These are phyloP conservation scores for Cyberlindnera americana DNA, from an alignment of 805 yeast species.

Conservation along the genomic window DNA sequence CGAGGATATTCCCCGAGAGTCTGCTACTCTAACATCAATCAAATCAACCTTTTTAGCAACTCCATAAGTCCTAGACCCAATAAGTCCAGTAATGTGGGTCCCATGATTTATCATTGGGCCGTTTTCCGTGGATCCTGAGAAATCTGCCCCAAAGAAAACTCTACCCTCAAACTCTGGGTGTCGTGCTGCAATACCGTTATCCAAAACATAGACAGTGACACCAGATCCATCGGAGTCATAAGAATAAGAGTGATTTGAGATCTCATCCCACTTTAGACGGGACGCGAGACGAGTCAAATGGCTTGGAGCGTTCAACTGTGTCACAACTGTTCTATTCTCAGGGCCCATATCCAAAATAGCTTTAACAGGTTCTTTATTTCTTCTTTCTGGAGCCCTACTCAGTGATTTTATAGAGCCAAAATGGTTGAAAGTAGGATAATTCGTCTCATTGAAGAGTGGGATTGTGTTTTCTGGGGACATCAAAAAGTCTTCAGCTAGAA, in stretches of 20 bases:
- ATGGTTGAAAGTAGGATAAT: neutral
- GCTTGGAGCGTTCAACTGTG: constrained; percentile 49
- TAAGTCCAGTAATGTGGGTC: constrained; percentile 87
- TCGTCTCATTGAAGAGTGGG: neutral
- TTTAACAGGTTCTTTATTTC: too few relatives aligned
- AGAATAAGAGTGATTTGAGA: constrained; percentile 30
- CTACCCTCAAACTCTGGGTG: constrained; percentile 65
- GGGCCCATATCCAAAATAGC: neutral
- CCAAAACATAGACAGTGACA: constrained; percentile 73
- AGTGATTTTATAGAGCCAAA: neutral
- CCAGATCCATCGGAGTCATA: constrained; percentile 53
- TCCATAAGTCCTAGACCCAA: constrained; percentile 77
- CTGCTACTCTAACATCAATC: constrained; percentile 67
- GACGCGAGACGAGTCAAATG: constrained; percentile 63
- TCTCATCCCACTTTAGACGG: constrained; percentile 24
- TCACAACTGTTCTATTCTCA: constrained; percentile 2
- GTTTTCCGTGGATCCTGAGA: constrained; percentile 50
- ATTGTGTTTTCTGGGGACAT: neutral
- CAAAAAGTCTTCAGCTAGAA: neutral
- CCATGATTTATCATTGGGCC: constrained; percentile 68
- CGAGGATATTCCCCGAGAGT: constrained; percentile 57
- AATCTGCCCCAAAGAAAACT: constrained; percentile 56
- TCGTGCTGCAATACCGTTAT: constrained; percentile 65
- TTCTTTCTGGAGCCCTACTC: too few relatives aligned
- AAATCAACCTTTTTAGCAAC: constrained; percentile 68